Evolutionary conservation across 169 alveolate species (phyloP), one percentile per base, ranked within the genome.

Genomic region (Theileria equi): DNA sequence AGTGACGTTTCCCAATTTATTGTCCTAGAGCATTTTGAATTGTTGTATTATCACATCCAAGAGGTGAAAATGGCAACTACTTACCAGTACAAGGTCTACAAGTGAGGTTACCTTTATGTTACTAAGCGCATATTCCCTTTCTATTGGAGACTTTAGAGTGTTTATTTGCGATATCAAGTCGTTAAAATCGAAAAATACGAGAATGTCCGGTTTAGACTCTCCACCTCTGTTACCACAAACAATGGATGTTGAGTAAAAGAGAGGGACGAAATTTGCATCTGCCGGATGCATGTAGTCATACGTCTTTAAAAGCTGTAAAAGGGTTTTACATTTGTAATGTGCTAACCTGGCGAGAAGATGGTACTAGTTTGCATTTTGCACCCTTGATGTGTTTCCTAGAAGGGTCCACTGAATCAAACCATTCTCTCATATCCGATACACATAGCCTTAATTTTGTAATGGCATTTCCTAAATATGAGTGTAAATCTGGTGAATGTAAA

Each of bases 351-450:
- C 23, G 23, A 32, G 79, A 67, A 28, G 61, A 54, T 29, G 71
- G 79, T 10, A 67, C 62, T 5, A 67, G 57, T 34, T 67, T 67
- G 17, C 43, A 67, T 36, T 67, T 67, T 38, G 13, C 45, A n/a
- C 23, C 25, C 21, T 60, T 40, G 17, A 60, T 8, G 19, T 48
- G 28, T 10, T 60, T 26, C 25, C 13, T 16, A 17, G 11, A 16
- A n/a, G 84, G 84, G 44, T 74, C 84, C 1, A 40, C 73, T 36
- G 38, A 38, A 11, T 74, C 79, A 10, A 65, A 45, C 84, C 80
- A 74, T 36, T 61, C 54, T 8, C 47, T 17, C 44, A 71, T 13
- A 38, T 38, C n/a, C 13, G 45, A 13, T 38, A 38, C 45, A 38
- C 45, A 38, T 38, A 38, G 13, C 45, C 45, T 38, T 13, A 38